Base-by-base conservation (phyloP, 2,329 filamentous ascomycete species). In the Trichoderma atroviride region DNA sequence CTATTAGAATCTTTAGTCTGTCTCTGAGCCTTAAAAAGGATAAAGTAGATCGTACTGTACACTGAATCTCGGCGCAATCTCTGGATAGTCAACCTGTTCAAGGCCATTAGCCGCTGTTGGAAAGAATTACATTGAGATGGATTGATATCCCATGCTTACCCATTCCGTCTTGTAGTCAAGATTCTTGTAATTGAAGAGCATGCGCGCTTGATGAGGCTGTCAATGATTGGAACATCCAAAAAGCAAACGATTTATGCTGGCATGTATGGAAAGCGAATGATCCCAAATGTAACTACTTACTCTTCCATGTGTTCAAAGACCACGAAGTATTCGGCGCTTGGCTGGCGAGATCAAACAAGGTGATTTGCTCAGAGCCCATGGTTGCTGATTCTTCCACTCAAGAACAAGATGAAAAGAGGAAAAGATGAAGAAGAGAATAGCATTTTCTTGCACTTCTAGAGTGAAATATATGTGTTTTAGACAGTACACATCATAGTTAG, bases 301-400 rank as follows among this genome's bases (percentile, higher is more conserved):
- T 66, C 79, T 91, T 92, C 90, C 89, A 92, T 0, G 90, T 86
- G 76, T 92, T 93, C 57, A 87, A 79, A 1, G 89, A 90, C 91
- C 91, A 92, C 9, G 79, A 79, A 50, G 80, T 77, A 19, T 80
- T 81, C 24, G 80, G 76, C 29, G 72, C 78, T 75, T 82, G 85
- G 78, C 83, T 88, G 3, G 89, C 86, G 3, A 92, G 77, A 76
- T 92, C 90, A 73, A 87, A 91, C 1, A 92, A 76, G 10, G 86
- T 79, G 47, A 90, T 80, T 55, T 81, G 77, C 4, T 74, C 71
- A 50, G 63, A 50, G 1, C 77, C 72, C 35, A 78, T 70, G 78
- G 80, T 81, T 60, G 31, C 22, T 33, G 6, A 33, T 74, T 67
- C 1, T 29, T 1, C 19, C 16, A 7, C 7, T 7, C 11, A 19